Evolutionary conservation across 768 basidiomycete genomes (phyloP).

Genomic region (Pisolithus sp.): DNA sequence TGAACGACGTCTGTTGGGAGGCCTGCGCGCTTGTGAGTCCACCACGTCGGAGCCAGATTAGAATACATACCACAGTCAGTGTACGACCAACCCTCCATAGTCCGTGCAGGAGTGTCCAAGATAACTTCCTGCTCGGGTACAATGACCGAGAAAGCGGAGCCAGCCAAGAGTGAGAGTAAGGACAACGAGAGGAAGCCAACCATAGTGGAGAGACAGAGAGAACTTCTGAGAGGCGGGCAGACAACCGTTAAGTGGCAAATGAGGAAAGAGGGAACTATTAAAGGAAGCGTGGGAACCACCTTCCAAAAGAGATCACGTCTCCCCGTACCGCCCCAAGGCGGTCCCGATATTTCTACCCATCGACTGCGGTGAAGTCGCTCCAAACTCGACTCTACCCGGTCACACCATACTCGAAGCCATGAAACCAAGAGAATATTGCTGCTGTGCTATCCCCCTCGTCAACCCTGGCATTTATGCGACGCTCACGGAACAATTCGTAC

Average conservation of each 20-base stretch:
- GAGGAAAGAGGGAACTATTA: not conserved
- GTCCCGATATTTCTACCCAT: slow-evolving; percentile 6
- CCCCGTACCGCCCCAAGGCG: not conserved
- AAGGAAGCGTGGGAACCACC: slow-evolving; percentile 13
- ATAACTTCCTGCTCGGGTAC: slow-evolving; percentile 27
- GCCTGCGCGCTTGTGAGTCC: slow-evolving; percentile 33
- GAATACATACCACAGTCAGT: slow-evolving; percentile 60
- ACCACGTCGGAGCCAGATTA: slow-evolving; percentile 2
- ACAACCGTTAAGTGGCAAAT: too few species aligned
- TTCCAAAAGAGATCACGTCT: slow-evolving; percentile 3
- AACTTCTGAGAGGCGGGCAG: slow-evolving; percentile 2
- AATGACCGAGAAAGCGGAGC: slow-evolving; percentile 19
- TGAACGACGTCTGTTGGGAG: slow-evolving; percentile 40
- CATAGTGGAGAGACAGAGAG: slow-evolving; percentile 25
- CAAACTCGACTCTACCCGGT: not conserved
- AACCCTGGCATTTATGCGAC: slow-evolving; percentile 87
- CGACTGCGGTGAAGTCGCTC: not conserved
- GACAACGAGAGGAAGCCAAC: slow-evolving; percentile 23
- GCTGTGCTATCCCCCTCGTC: slow-evolving; percentile 85
- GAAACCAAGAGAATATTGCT: slow-evolving; percentile 85
- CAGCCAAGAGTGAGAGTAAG: slow-evolving; percentile 23
- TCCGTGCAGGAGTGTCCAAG: slow-evolving; percentile 23
- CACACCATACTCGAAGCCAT: slow-evolving; percentile 27
- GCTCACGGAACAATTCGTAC: slow-evolving; percentile 67
- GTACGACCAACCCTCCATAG: slow-evolving; percentile 57